Base-by-base conservation (phyloP, 2,329 filamentous ascomycete genomes). In the Aspergillus ochraceus region DNA sequence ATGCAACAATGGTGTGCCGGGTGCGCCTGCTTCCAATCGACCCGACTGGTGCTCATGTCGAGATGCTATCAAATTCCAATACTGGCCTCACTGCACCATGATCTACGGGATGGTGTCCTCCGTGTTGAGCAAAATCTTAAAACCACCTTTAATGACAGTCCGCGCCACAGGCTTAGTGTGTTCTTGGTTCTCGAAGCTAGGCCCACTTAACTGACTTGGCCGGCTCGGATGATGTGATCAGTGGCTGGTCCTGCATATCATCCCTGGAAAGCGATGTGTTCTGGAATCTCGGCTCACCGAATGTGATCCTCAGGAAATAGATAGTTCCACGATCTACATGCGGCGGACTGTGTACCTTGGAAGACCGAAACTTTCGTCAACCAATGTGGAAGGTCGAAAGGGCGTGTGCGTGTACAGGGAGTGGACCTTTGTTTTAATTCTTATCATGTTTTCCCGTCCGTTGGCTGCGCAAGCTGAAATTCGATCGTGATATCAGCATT, bases 211-310 rank as follows among this genome's bases (percentile, higher is more conserved):
- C 55, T 61, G 42, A 57, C 58, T 66, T 67, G 58, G 32, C 49
- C 58, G 58, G 58, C 60, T 61, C 52, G 39, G 56, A 61, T 66
- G 65, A 66, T 63, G 66, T 52, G 62, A 63, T 60, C 52, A 57
- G 52, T 57, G 52, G 59, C 55, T 64, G 55, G 36, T 58, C 49
- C 60, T 64, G 60, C 62, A 63, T 52, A 59, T 58, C 57, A 58
- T 60, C 49, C 47, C 52, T 58, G 52, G 54, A 60, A 60, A 54
- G 59, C 60, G 42, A 62, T 49, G 36, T 8, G 49, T 65, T 67
- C 61, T 67, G 62, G 66, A 65, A 64, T 54, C 32, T 54, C 49
- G 58, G 54, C 61, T 65, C 66, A 69, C 66, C 64, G 68, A 61
- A 53, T 56, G n/a, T 59, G 22, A 42, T 52, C 26, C 36, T 54